These are phyloP conservation scores for Bruguiera parviflora DNA, from an alignment of 345 rosid species.

Conservation along the genomic window DNA sequence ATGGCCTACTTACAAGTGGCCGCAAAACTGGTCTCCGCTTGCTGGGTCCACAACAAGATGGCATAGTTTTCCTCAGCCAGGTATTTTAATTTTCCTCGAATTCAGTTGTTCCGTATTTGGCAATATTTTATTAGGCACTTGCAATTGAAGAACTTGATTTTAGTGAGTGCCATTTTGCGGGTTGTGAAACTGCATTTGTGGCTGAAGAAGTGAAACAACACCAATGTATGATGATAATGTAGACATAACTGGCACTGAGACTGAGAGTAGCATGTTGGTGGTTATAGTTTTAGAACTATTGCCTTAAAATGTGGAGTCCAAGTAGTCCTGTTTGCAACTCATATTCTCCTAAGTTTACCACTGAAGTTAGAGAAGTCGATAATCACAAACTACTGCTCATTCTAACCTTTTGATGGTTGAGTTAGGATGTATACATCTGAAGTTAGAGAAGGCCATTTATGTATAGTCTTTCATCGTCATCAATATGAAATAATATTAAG, in stretches of 20 bases:
- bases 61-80: conserved; percentile 78
- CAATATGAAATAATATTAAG: too few species aligned
- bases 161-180: neutral
- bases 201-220: neutral
- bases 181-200: neutral
- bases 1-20: conserved; percentile 22
- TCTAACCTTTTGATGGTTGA: neutral
- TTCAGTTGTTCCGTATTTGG: too few species aligned
- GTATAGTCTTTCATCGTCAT: too few species aligned
- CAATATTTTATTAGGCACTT: neutral
- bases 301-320: too few species aligned
- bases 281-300: too few species aligned
- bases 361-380: neutral
- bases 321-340: too few species aligned
- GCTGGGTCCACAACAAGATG: conserved; percentile 58
- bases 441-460: too few species aligned
- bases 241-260: neutral
- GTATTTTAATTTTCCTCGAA: conserved; percentile 23
- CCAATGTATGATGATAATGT: neutral
- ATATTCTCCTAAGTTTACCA: too few species aligned
- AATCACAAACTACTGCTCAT: neutral
- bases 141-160: neutral
- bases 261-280: neutral
- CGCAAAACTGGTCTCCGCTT: conserved; percentile 53
- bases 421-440: neutral